Evolutionary conservation across 2,329 filamentous ascomycete genomes (phyloP).

Genomic region (Fusarium beomiforme): DNA sequence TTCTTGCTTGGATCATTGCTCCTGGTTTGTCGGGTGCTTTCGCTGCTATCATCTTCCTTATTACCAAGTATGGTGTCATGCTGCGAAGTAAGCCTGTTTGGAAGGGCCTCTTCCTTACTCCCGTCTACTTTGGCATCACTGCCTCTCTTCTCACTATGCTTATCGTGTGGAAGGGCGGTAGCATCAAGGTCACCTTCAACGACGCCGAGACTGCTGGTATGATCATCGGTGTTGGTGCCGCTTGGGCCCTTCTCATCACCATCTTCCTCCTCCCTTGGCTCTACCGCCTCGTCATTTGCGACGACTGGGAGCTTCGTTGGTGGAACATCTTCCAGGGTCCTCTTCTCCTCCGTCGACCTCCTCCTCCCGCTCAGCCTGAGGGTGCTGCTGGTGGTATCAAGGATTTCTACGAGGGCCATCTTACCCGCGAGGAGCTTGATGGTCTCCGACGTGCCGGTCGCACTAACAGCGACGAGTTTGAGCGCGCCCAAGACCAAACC

Average conservation of each 20-base stretch:
- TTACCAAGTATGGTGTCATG: conserved; percentile 69
- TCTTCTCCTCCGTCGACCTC: conserved; percentile 58
- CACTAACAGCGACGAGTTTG: conserved; percentile 35
- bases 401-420: conserved; percentile 66
- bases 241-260: conserved; percentile 57
- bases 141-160: conserved; percentile 67
- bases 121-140: conserved; percentile 67
- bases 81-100: conserved; percentile 62
- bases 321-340: conserved; percentile 65
- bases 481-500: conserved; percentile 29
- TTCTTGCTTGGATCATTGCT: conserved; percentile 70
- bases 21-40: conserved; percentile 66
- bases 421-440: conserved; percentile 62
- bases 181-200: conserved; percentile 51
- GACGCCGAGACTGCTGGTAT: conserved; percentile 60
- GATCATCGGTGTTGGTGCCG: conserved; percentile 64
- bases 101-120: conserved; percentile 63
- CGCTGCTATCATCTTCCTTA: conserved; percentile 63
- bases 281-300: conserved; percentile 65
- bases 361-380: conserved; percentile 68
- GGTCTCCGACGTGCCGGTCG: conserved; percentile 49
- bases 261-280: conserved; percentile 69
- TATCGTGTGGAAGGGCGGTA: conserved; percentile 66
- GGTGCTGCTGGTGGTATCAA: conserved; percentile 66
- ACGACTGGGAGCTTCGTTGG: conserved; percentile 69